phyloP scores from a whole-genome alignment of 2,329 filamentous ascomycete genomes.

The Colletotrichum falcatum region DNA sequence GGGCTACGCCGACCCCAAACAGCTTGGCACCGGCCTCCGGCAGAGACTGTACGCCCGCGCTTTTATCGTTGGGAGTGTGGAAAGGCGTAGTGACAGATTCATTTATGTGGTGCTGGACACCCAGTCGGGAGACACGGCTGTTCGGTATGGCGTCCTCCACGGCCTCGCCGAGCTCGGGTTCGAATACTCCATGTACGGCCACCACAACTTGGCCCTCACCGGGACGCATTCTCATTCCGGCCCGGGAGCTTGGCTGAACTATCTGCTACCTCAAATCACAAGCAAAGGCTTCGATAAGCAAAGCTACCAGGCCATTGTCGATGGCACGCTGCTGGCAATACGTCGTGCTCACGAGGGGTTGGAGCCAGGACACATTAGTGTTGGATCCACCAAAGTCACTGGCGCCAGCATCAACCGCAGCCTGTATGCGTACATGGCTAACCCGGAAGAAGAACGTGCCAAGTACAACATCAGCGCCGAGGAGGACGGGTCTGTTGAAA shows the following conservation, averaged over 20 bases:
- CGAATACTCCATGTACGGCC: conserved; percentile 80
- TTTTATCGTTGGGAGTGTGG: conserved; percentile 82
- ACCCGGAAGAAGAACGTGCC: conserved; percentile 80
- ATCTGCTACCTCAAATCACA: conserved; percentile 89
- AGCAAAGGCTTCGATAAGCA: conserved; percentile 87
- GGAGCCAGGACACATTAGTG: conserved; percentile 71
- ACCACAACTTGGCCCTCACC: conserved; percentile 87
- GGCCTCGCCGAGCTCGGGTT: conserved; percentile 75
- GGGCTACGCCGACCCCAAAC: conserved; percentile 84
- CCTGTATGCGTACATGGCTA: conserved; percentile 87
- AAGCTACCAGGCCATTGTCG: conserved; percentile 87
- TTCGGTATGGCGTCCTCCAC: conserved; percentile 84
- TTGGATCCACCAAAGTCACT: conserved; percentile 71
- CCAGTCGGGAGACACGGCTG: conserved; percentile 86
- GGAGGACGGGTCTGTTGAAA: conserved; percentile 57
- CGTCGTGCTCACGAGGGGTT: conserved; percentile 76
- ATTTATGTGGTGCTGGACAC: conserved; percentile 90
- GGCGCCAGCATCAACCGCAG: conserved; percentile 92
- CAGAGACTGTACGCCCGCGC: conserved; percentile 88
- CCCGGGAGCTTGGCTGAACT: conserved; percentile 92
- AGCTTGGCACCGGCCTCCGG: conserved; percentile 84
- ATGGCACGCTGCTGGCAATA: conserved; percentile 84
- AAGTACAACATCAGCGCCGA: conserved; percentile 65
- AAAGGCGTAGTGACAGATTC: conserved; percentile 76
- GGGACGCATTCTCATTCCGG: conserved; percentile 93